Evolutionary conservation across 2,329 filamentous ascomycete species (phyloP).

Genomic region (Penicillium sp.): DNA sequence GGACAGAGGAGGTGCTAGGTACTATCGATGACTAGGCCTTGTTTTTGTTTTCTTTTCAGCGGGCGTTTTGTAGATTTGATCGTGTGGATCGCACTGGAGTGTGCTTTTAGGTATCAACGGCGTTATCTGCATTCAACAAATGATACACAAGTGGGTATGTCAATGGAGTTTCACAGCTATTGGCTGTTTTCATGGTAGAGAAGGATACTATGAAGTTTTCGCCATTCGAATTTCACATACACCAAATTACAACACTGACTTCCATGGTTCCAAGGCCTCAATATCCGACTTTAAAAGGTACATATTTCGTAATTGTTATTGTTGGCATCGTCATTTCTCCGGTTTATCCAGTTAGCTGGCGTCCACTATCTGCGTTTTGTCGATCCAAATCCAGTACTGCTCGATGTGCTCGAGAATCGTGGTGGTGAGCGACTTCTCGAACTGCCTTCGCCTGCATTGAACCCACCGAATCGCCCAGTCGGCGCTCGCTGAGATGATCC

Average conservation of each 20-base stretch:
- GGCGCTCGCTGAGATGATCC: conserved; percentile 17
- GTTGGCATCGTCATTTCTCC: not conserved
- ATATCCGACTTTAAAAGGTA: not conserved
- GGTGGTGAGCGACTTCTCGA: conserved; percentile 33
- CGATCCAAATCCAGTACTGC: conserved; percentile 48
- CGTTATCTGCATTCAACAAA: not conserved
- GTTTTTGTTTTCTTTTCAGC: not conserved
- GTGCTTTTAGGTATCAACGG: not conserved
- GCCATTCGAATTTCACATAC: not conserved
- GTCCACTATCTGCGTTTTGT: conserved; percentile 39
- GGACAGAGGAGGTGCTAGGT: conserved; percentile 43
- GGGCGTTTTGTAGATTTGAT: not conserved
- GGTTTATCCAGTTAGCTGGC: not conserved
- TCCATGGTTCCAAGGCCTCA: too few species aligned
- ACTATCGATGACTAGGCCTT: conserved; percentile 37
- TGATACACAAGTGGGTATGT: not conserved
- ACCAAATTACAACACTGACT: too few species aligned
- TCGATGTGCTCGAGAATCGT: conserved; percentile 31
- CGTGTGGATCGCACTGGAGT: not conserved
- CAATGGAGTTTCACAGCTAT: not conserved
- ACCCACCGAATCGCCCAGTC: conserved; percentile 13
- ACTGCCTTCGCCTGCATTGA: conserved; percentile 35
- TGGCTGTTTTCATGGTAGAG: not conserved
- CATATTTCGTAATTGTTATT: not conserved
- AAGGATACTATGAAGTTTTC: not conserved